Conservation (phyloP, 2,329 filamentous ascomycete species). For the Alternaria ventricosa region DNA sequence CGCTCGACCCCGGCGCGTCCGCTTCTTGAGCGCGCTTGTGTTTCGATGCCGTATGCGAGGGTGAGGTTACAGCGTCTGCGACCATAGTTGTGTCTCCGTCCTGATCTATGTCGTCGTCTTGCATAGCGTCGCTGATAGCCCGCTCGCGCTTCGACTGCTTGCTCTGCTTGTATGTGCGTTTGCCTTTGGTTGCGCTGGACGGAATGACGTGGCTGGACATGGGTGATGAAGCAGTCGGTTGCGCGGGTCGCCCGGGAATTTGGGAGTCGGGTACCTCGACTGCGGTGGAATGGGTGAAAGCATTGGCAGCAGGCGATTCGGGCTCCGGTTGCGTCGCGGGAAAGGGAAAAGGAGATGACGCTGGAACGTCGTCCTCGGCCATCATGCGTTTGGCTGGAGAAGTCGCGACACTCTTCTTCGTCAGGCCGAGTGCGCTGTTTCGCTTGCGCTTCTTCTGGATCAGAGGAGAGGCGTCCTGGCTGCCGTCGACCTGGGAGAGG, state of each 20-base stretch:
- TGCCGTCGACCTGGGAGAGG: background rate
- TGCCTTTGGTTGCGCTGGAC: slow-evolving; percentile 9
- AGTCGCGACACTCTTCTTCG: background rate
- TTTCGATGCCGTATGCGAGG: background rate
- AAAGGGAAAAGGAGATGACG: slow-evolving; percentile 13
- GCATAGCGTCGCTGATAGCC: background rate
- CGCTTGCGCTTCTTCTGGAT: slow-evolving; percentile 1
- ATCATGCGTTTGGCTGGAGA: background rate
- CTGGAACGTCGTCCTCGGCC: background rate
- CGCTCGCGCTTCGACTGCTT: slow-evolving; percentile 1
- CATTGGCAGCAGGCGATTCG: background rate
- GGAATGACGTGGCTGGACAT: slow-evolving; percentile 11
- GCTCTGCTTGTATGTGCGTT: slow-evolving; percentile 9
- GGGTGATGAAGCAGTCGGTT: slow-evolving; percentile 4
- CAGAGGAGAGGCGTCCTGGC: background rate
- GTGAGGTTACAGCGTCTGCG: background rate
- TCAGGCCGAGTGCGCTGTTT: background rate
- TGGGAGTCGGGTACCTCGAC: slow-evolving; percentile 25
- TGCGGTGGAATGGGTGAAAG: background rate
- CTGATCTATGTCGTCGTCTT: background rate
- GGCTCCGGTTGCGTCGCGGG: slow-evolving; percentile 3
- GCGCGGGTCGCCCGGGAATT: background rate
- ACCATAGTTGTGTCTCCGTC: background rate
- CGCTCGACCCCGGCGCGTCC: background rate
- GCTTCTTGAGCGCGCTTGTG: background rate